phyloP scores from a whole-genome alignment of 2,329 filamentous ascomycete genomes.

The Raffaelea arxii region DNA sequence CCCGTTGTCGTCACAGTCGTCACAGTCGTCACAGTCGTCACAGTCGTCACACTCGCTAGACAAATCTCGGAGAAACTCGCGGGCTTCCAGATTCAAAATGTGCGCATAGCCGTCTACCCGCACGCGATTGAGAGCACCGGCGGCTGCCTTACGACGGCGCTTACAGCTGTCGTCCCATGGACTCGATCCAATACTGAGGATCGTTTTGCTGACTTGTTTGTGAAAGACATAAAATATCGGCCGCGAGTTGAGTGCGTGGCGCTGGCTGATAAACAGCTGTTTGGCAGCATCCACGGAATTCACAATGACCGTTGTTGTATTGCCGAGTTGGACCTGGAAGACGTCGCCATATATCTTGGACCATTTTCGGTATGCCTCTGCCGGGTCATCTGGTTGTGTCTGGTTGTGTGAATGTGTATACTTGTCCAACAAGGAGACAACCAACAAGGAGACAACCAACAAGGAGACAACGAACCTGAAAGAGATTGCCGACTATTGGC shows the following conservation, averaged over 20 bases:
- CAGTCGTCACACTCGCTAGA: background rate
- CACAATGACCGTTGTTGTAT: conserved; percentile 60
- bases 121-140: conserved; percentile 60
- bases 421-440: too few species aligned
- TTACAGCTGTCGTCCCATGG: conserved; percentile 79
- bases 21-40: too few species aligned
- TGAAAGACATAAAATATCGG: conserved; percentile 75
- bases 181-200: conserved; percentile 73
- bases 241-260: conserved; percentile 66
- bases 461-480: background rate
- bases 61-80: background rate
- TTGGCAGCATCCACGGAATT: conserved; percentile 68
- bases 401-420: too few species aligned
- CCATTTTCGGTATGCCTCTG: conserved; percentile 25
- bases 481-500: background rate
- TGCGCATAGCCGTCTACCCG: background rate
- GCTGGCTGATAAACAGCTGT: conserved; percentile 67
- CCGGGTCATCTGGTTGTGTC: background rate
- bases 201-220: conserved; percentile 29
- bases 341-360: conserved; percentile 52
- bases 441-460: too few species aligned
- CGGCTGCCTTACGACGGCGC: conserved; percentile 63
- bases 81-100: background rate
- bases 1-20: background rate
- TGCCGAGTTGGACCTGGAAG: conserved; percentile 61